Evolutionary conservation across 768 basidiomycete genomes (phyloP).

Genomic region (Hebeloma cylindrosporum): DNA sequence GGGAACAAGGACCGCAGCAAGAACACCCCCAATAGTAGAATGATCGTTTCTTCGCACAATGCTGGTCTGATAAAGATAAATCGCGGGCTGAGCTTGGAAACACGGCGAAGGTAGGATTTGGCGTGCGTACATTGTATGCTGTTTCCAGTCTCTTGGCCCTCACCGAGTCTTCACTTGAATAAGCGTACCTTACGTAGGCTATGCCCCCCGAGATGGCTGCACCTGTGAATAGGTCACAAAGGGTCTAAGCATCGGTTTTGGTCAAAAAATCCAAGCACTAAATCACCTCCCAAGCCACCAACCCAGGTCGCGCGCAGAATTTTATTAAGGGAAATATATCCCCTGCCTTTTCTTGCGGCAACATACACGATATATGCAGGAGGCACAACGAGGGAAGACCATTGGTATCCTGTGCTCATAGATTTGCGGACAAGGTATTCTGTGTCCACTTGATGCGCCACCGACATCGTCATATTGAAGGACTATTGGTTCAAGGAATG

Average conservation of each 20-base stretch:
- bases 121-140: constrained; percentile 54
- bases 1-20: constrained; percentile 63
- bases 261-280: neutral
- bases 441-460: constrained; percentile 53
- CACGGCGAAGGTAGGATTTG: constrained; percentile 5
- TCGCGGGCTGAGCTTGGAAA: neutral
- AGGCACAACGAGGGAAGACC: constrained; percentile 61
- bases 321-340: constrained; percentile 57
- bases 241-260: neutral
- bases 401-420: constrained; percentile 67
- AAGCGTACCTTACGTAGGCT: constrained; percentile 61
- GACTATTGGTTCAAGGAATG: neutral
- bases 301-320: constrained; percentile 73
- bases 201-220: constrained; percentile 51
- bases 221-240: constrained; percentile 32
- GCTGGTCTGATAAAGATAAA: constrained; percentile 42
- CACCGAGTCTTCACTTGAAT: constrained; percentile 49
- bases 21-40: constrained; percentile 68
- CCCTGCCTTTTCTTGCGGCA: constrained; percentile 53
- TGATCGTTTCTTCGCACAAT: constrained; percentile 70
- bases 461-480: constrained; percentile 13
- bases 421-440: constrained; percentile 64
- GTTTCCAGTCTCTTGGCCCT: constrained; percentile 48
- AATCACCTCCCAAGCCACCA: constrained; percentile 58
- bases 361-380: constrained; percentile 58